Evolutionary conservation across 169 alveolate species (phyloP), one percentile per base, ranked within the genome.

Genomic region (Ichthyophthirius multifiliis): DNA sequence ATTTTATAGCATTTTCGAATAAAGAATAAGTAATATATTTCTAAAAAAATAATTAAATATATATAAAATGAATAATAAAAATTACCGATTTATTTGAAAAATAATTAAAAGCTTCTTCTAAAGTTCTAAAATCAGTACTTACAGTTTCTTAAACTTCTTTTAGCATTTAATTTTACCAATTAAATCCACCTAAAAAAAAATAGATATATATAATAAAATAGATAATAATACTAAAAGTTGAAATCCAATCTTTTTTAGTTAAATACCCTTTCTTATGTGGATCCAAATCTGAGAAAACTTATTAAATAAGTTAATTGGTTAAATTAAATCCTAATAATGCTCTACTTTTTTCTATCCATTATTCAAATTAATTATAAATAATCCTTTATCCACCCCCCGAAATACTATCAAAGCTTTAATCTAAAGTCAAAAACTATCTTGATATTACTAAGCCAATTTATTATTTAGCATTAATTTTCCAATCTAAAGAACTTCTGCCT

Each of bases 261-360:
- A 92, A 43, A 65, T 86, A 92, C 0, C 96, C 96, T 64, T 92
- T 92, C 79, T 87, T 92, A 79, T 89, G 94, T 6, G 94, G 89
- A 78, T 92, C 96, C 34, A 92, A 41, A 63, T 87, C 92, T 12
- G 94, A 85, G 65, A 92, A 92, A 16, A 92, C 84, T 39, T 92
- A 67, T 23, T 87, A 65, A 0, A 83, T 47, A 5, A 92, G 78
- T 46, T 85, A 85, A 4, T 83, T 73, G 16, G 94, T 92, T 71
- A 92, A 79, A 63, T 89, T 86, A 67, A 88, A 92, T 10, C 94
- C 94, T 30, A 63, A 27, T 32, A 92, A 45, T 5, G 83, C 89
- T 31, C 76, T 48, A 3, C 47, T 85, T 7, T 67, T 83, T 23
- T 85, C 86, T 18, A 92, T 55, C 84, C 92, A 92, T 13, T 65